These are phyloP conservation scores for Pseudofabraea citricarpa DNA, from an alignment of 2,329 filamentous ascomycete genomes.

Conservation along the genomic window DNA sequence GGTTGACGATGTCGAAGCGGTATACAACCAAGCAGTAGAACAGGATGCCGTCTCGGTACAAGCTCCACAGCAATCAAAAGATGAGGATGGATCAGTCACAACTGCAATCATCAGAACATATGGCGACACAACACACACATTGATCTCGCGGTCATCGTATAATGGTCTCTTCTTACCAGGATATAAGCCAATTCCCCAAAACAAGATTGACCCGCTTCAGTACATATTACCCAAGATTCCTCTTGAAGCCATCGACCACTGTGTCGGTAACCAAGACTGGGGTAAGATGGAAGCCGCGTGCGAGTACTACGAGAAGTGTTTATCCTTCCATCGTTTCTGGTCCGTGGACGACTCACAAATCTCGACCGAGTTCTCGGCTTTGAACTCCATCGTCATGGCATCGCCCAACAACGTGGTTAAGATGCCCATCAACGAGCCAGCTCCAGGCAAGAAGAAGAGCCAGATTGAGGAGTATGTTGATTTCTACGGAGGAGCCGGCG, in stretches of 20 bases:
- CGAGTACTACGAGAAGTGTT: slow-evolving; percentile 75
- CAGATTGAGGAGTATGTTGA: slow-evolving; percentile 93
- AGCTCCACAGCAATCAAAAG: slow-evolving; percentile 47
- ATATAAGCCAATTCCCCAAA: slow-evolving; percentile 52
- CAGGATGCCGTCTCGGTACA: slow-evolving; percentile 59
- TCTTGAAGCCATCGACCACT: slow-evolving; percentile 84
- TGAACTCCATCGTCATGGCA: slow-evolving; percentile 88
- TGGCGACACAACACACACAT: slow-evolving; percentile 90
- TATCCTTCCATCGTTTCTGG: slow-evolving; percentile 97
- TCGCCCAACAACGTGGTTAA: slow-evolving; percentile 82
- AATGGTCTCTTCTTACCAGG: slow-evolving; percentile 77
- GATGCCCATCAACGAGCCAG: slow-evolving; percentile 98
- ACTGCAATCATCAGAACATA: slow-evolving; percentile 85
- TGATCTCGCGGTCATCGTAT: slow-evolving; percentile 71
- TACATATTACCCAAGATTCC: slow-evolving; percentile 55
- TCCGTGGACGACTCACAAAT: slow-evolving; percentile 91
- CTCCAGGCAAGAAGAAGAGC: slow-evolving; percentile 80
- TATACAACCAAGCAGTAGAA: slow-evolving; percentile 69
- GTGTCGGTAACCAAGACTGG: slow-evolving; percentile 97
- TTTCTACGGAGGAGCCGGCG: slow-evolving; percentile 85
- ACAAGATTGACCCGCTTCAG: slow-evolving; percentile 29
- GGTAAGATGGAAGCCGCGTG: slow-evolving; percentile 70
- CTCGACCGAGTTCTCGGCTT: slow-evolving; percentile 84
- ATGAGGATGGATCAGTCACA: slow-evolving; percentile 62
- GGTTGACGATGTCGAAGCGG: slow-evolving; percentile 80